A percentile compares a stretch with the other conserved stretches of the same genome.
Conservation (phyloP, 2,329 filamentous ascomycete genomes). For the Hypocreales sp. region DNA sequence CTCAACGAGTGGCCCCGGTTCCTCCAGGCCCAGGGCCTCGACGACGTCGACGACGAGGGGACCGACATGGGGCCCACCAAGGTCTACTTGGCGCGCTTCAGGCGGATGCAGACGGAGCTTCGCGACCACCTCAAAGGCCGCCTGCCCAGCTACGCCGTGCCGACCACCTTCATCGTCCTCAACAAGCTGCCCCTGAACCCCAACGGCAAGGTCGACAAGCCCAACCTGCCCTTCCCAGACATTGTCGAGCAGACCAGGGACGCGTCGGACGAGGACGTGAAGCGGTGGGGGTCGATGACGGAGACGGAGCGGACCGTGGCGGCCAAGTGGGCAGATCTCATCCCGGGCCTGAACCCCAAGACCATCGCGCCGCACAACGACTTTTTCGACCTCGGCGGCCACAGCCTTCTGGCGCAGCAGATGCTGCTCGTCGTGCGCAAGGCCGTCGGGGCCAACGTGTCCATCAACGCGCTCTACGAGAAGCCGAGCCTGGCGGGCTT, state of each 20-base stretch:
- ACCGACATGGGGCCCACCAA: slow-evolving; percentile 24
- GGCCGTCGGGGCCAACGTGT: slow-evolving; percentile 11
- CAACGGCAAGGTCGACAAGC: slow-evolving; percentile 69
- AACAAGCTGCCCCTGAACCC: slow-evolving; percentile 51
- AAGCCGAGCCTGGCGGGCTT: too few species aligned
- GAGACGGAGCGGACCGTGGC: slow-evolving; percentile 23
- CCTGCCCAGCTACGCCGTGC: slow-evolving; percentile 18
- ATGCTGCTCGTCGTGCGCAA: slow-evolving; percentile 46
- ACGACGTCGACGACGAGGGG: slow-evolving; percentile 39
- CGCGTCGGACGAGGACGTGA: slow-evolving; percentile 18
- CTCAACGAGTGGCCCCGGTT: slow-evolving; percentile 55
- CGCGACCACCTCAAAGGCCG: slow-evolving; percentile 56
- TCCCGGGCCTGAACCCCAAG: slow-evolving; percentile 49
- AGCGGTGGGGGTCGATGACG: slow-evolving; percentile 35
- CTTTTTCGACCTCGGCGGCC: too few species aligned
- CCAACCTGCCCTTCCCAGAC: slow-evolving; percentile 67
- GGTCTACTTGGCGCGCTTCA: slow-evolving; percentile 28
- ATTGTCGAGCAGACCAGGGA: slow-evolving; percentile 42
- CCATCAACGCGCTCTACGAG: slow-evolving; percentile 16
- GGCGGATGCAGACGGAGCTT: slow-evolving; percentile 30
- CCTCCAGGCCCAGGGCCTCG: slow-evolving; percentile 37
- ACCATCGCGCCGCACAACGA: too few species aligned
- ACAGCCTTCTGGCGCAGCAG: slow-evolving; percentile 54
- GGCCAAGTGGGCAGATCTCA: slow-evolving; percentile 56
- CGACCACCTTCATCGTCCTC: slow-evolving; percentile 17